phyloP scores from a whole-genome alignment of 139 green algal genomes.

The Coelastrella sp. region DNA sequence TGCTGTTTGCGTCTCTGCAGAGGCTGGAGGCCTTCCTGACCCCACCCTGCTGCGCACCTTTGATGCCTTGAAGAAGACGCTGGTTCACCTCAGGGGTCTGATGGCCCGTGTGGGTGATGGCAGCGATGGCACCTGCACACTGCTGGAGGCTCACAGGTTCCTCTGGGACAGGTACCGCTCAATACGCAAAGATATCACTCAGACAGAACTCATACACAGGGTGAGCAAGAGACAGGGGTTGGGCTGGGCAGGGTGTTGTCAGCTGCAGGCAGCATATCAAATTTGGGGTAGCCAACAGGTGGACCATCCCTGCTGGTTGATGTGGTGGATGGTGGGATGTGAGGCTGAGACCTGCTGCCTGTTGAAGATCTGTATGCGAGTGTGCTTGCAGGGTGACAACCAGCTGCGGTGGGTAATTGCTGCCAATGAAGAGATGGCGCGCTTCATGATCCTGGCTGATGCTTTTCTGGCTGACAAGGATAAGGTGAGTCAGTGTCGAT shows the following conservation, averaged over 20 bases:
- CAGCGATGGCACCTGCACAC: not conserved
- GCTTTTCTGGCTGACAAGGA: conserved; percentile 77
- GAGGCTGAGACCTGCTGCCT: too few relatives aligned
- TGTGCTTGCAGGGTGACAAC: conserved; percentile 9
- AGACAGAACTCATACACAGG: conserved; percentile 71
- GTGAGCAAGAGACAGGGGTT: too few relatives aligned
- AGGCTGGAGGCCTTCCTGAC: conserved; percentile 63
- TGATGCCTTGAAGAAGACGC: conserved; percentile 71
- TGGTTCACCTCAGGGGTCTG: conserved; percentile 79
- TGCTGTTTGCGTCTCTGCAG: conserved; percentile 40
- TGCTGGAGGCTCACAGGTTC: conserved; percentile 65
- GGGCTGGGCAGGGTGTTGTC: too few relatives aligned
- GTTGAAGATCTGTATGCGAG: not conserved
- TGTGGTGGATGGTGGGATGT: too few relatives aligned
- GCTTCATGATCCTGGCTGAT: conserved; percentile 84
- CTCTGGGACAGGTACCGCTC: conserved; percentile 90
- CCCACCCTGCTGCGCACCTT: conserved; percentile 79
- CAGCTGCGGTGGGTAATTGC: conserved; percentile 63
- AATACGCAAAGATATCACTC: conserved; percentile 81
- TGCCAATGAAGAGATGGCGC: conserved; percentile 75
- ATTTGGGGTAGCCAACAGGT: too few relatives aligned
- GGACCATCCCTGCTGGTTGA: too few relatives aligned
- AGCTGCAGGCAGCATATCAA: too few relatives aligned
- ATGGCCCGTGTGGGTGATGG: conserved; percentile 61
- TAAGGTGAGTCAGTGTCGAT: not conserved